Conservation (phyloP, 306 rosid species). For the Boehmeria nivea region DNA sequence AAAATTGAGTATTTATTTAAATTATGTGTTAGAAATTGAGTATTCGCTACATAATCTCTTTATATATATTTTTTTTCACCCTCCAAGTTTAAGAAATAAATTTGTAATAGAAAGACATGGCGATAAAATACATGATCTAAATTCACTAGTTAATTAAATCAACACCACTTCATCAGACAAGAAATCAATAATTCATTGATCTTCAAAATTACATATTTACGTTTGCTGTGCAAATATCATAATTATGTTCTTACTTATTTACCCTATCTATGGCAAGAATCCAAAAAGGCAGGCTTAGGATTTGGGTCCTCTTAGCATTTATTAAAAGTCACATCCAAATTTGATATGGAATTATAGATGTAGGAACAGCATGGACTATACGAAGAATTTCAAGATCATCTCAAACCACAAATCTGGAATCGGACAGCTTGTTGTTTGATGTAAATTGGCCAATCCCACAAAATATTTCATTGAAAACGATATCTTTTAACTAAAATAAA, state of each 20-base stretch:
- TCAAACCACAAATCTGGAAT: constrained; percentile 6
- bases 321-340: constrained; percentile 6
- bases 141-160: too few relatives aligned
- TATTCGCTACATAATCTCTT: too few relatives aligned
- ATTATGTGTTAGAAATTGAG: too few relatives aligned
- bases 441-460: not conserved
- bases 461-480: constrained; percentile 1
- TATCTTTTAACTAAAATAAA: too few relatives aligned
- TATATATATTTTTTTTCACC: too few relatives aligned
- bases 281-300: not conserved
- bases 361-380: not conserved
- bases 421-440: not conserved
- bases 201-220: too few relatives aligned
- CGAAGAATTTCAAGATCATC: not conserved
- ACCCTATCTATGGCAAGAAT: not conserved
- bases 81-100: too few relatives aligned
- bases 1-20: too few relatives aligned
- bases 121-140: too few relatives aligned
- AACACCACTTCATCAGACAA: too few relatives aligned
- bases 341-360: not conserved
- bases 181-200: too few relatives aligned
- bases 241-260: not conserved
- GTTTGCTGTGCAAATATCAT: not conserved
- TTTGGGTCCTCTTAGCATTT: constrained; percentile 6
- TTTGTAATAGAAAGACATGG: too few relatives aligned